Percentiles rank a stretch among this genome's conserved stretches.
Conservation (phyloP, 2,329 filamentous ascomycete species). For the Cladophialophora yegresii region DNA sequence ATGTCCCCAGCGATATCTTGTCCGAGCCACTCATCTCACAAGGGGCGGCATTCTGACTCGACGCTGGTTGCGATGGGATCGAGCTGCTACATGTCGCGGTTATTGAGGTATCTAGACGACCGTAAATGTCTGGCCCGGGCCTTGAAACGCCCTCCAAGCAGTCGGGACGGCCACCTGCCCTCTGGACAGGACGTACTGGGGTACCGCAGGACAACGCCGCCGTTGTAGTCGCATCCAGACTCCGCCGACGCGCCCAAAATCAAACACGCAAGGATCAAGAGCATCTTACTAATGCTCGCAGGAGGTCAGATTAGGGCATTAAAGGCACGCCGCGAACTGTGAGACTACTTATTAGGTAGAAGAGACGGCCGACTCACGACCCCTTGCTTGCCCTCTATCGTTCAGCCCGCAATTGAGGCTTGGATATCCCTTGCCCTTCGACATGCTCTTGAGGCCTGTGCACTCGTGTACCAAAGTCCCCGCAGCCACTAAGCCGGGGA, state of each 20-base stretch:
- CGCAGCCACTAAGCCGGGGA: neutral
- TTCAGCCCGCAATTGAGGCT: neutral
- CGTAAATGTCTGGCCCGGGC: no score
- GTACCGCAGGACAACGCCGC: no score
- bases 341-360: neutral
- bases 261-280: neutral
- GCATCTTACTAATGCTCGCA: neutral
- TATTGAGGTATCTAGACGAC: no score
- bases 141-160: no score
- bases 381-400: neutral
- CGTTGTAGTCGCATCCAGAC: neutral
- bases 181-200: no score
- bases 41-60: neutral
- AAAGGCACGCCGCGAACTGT: neutral
- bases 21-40: neutral
- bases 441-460: neutral
- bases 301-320: neutral
- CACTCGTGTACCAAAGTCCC: neutral
- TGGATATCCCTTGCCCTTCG: neutral
- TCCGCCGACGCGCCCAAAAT: neutral
- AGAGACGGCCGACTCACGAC: neutral
- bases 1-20: neutral
- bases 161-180: no score
- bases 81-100: neutral
- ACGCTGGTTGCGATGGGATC: neutral